Evolutionary conservation across 2,329 filamentous ascomycete species (phyloP).

Genomic region (Talaromyces sp.): DNA sequence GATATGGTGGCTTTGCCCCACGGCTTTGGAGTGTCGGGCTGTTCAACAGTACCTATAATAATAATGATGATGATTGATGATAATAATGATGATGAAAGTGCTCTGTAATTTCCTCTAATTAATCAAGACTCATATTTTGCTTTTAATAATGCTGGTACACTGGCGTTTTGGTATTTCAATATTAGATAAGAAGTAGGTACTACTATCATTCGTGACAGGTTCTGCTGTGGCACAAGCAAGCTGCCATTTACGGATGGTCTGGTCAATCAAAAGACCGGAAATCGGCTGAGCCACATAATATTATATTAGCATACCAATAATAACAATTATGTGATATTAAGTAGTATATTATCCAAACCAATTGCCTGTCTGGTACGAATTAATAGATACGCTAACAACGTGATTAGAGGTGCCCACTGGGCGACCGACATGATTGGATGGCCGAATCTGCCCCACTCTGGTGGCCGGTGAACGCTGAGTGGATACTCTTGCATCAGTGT

Average conservation of each 20-base stretch:
- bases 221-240: background rate
- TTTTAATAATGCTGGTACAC: background rate
- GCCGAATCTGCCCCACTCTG: background rate
- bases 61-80: too few species aligned
- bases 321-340: background rate
- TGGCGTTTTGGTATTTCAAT: background rate
- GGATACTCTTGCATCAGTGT: constrained; percentile 17
- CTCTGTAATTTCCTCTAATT: background rate
- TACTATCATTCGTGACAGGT: background rate
- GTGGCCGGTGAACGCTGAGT: background rate
- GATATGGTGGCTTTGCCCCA: background rate
- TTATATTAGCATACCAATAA: background rate
- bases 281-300: background rate
- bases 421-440: background rate
- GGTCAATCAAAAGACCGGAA: background rate
- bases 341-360: too few species aligned
- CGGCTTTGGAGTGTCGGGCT: background rate
- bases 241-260: background rate
- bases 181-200: background rate
- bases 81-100: too few species aligned
- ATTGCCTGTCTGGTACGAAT: background rate
- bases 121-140: background rate
- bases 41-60: too few species aligned
- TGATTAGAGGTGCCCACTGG: too few species aligned
- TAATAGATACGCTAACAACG: background rate